Percentiles rank a stretch among this genome's conserved stretches.
phyloP scores from a whole-genome alignment of 768 basidiomycete species.

The Agrocybe pediades region DNA sequence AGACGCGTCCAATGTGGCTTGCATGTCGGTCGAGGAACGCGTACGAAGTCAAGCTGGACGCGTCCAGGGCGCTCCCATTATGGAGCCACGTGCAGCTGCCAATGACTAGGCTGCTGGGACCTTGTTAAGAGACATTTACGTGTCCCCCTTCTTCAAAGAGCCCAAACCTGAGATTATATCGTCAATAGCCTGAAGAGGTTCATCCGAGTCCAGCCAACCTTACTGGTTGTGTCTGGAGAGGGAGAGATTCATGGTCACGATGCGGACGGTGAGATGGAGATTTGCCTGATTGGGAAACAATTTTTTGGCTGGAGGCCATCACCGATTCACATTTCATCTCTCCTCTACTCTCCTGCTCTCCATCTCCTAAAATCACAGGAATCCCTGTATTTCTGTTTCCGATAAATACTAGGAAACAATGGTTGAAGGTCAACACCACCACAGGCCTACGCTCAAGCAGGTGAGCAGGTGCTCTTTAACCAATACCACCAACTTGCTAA shows the following conservation, averaged over 20 bases:
- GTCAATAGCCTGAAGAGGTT: too few species aligned
- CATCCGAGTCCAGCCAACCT: too few species aligned
- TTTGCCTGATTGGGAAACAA: constrained; percentile 7
- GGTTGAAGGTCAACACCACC: constrained; percentile 54
- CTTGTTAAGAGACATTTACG: too few species aligned
- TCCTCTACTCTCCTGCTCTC: not conserved
- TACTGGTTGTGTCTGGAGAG: too few species aligned
- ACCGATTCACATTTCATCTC: not conserved
- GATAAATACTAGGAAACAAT: constrained; percentile 20
- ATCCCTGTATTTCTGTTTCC: not conserved
- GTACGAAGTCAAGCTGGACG: not conserved
- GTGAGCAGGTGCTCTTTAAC: constrained; percentile 27
- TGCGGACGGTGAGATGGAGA: not conserved
- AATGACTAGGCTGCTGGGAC: too few species aligned
- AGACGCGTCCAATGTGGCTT: constrained; percentile 63
- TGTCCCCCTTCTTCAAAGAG: too few species aligned
- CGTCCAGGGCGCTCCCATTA: not conserved
- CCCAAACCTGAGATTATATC: too few species aligned
- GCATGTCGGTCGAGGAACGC: constrained; percentile 47
- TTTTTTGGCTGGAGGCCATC: not conserved
- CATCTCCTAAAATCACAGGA: not conserved
- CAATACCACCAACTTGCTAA: not conserved
- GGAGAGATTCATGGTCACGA: too few species aligned
- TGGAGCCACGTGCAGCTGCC: not conserved
- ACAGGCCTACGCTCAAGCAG: constrained; percentile 88